Evolutionary conservation across 345 rosid genomes (phyloP).

Genomic region (Salix koriyanagi): DNA sequence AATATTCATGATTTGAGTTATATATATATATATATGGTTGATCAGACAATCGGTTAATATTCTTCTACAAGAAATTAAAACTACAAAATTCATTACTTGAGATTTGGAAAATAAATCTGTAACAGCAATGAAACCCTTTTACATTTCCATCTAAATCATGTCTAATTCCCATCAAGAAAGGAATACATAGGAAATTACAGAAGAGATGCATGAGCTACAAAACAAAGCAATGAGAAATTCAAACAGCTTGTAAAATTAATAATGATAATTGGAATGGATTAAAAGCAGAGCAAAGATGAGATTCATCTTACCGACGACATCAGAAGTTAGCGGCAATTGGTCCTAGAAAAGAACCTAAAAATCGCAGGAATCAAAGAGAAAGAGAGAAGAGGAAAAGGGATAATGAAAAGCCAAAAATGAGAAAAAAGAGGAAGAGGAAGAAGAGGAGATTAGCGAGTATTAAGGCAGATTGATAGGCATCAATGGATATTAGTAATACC

Average conservation of each 20-base stretch:
- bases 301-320: conserved; percentile 27
- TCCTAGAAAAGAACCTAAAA: neutral
- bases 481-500: neutral
- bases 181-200: too few relatives aligned
- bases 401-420: neutral
- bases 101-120: too few relatives aligned
- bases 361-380: neutral
- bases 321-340: neutral
- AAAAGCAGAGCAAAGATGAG: neutral
- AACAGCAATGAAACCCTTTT: too few relatives aligned
- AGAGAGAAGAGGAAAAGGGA: neutral
- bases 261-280: neutral
- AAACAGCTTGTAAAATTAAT: neutral
- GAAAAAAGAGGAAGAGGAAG: neutral
- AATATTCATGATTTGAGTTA: too few relatives aligned
- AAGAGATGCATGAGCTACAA: too few relatives aligned
- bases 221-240: neutral
- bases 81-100: too few relatives aligned
- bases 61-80: too few relatives aligned
- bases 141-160: too few relatives aligned
- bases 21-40: too few relatives aligned
- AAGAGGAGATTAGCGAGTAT: neutral
- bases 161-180: too few relatives aligned
- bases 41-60: too few relatives aligned
- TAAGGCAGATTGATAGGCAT: conserved; percentile 3